These are phyloP conservation scores for Trifolium subterraneum DNA, from an alignment of 306 rosid genomes.

Conservation along the genomic window DNA sequence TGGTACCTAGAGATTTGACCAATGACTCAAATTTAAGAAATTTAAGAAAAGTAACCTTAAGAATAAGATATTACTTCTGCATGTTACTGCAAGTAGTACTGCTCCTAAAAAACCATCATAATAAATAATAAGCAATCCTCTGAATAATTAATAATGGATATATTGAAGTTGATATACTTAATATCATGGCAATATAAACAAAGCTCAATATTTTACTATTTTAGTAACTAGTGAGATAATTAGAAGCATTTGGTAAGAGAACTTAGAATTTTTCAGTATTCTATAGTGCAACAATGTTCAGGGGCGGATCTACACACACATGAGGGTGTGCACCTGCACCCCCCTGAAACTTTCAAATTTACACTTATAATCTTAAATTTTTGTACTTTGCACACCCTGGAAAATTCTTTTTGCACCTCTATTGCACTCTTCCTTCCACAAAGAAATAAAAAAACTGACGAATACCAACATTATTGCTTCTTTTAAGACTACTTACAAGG, in stretches of 20 bases:
- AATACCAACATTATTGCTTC: conserved; percentile 29
- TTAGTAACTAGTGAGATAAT: conserved; percentile 20
- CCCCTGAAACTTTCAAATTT: no score
- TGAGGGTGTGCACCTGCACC: no score
- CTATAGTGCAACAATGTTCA: no score
- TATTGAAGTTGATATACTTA: conserved; percentile 7
- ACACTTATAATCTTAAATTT: no score
- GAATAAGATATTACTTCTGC: conserved; percentile 23
- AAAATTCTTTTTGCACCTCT: no score
- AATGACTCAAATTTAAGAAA: conserved; percentile 14
- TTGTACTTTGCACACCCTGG: no score
- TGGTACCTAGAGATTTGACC: conserved; percentile 77
- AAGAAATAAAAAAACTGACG: no score
- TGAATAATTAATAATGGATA: background rate
- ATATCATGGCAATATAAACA: conserved; percentile 6
- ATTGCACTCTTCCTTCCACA: no score
- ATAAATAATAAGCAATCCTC: conserved; percentile 1
- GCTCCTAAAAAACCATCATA: background rate
- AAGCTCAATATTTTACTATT: background rate
- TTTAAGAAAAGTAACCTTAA: conserved; percentile 2
- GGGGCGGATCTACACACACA: no score
- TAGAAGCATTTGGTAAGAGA: background rate
- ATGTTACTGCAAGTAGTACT: conserved; percentile 16
- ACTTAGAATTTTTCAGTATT: conserved; percentile 15
- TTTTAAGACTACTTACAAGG: conserved; percentile 57